Evolutionary conservation across 495 filamentous ascomycete genomes (phyloP), one percentile per base, ranked within the genome.

Genomic region (Hypoxylon cercidicola): DNA sequence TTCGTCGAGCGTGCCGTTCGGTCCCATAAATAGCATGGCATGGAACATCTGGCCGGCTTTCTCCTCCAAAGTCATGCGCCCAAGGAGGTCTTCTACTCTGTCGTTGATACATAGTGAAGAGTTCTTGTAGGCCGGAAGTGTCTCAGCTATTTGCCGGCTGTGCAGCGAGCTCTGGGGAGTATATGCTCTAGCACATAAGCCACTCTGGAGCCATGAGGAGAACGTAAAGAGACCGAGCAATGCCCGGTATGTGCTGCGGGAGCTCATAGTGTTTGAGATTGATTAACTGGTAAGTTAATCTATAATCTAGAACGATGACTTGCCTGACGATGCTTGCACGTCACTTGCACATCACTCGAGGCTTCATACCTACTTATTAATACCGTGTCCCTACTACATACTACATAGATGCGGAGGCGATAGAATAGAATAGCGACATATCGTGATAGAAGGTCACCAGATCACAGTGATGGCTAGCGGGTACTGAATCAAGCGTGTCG

Each of bases 1-100:
- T 55, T 46, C 11, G 43, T 71, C 64, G 15, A 71, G 18, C 3
- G 68, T 68, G 44, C 62, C 63, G 37, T 71, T 67, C 6, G 68
- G 34, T 0, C 68, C 68, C 59, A 56, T 45, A 25, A 35, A 57
- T 19, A 71, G 19, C 68, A 63, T 62, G 11, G 64, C 39, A 32
- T 86, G 84, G 47, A 85, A 81, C 70, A 89, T 79, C 71, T 88
- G 86, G 6, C 80, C 78, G 53, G 81, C 79, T 61, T 89, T 89
- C 55, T 89, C 87, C 54, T 85, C 79, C 35, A 86, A 74, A 0
- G 84, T 88, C 87, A 89, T 88, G 28, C 85, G 75, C 11, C 79
- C 73, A 53, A 89, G 49, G 30, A 89, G 74, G 64, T 88, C 85
- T 25, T 79, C 71, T 34, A 89, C 80, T 23, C 86, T 78, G 32